phyloP scores from a whole-genome alignment of 345 rosid species.

The Hevea brasiliensis region DNA sequence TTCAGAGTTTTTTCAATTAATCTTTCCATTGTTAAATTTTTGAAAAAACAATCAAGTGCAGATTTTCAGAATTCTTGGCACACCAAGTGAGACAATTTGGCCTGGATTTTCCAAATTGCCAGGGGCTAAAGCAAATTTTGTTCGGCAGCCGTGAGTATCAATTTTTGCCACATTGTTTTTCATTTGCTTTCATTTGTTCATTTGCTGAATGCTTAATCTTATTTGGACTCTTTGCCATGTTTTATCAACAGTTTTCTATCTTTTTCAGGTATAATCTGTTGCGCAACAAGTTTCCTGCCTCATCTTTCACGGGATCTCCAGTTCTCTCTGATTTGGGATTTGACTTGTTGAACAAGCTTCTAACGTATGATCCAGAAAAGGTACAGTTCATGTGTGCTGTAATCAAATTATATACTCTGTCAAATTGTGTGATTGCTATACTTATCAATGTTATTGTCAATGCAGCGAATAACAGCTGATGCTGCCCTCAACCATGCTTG shows the following conservation, averaged over 20 bases:
- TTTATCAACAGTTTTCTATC: not conserved
- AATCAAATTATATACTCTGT: not conserved
- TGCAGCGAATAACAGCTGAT: slow-evolving; percentile 76
- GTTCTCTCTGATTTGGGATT: slow-evolving; percentile 81
- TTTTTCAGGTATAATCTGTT: slow-evolving; percentile 60
- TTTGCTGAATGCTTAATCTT: not conserved
- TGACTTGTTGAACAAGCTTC: slow-evolving; percentile 66
- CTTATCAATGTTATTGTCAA: slow-evolving; percentile 14
- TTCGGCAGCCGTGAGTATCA: slow-evolving; percentile 51
- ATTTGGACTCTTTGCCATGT: not conserved
- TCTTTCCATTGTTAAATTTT: not conserved
- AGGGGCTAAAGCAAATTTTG: slow-evolving; percentile 67
- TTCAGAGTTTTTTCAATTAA: not conserved
- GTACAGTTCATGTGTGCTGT: slow-evolving; percentile 25
- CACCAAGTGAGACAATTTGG: slow-evolving; percentile 71
- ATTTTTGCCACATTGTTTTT: not conserved
- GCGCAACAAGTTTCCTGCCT: slow-evolving; percentile 77
- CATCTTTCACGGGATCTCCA: slow-evolving; percentile 67
- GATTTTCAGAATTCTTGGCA: slow-evolving; percentile 78
- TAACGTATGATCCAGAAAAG: slow-evolving; percentile 75
- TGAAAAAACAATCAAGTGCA: slow-evolving; percentile 21
- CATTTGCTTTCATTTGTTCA: not conserved
- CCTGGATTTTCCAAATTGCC: slow-evolving; percentile 67
- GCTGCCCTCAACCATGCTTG: slow-evolving; percentile 78
- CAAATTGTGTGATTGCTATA: not conserved